Conservation (phyloP, 2,329 filamentous ascomycete species). For the Sclerotinia trifoliorum region DNA sequence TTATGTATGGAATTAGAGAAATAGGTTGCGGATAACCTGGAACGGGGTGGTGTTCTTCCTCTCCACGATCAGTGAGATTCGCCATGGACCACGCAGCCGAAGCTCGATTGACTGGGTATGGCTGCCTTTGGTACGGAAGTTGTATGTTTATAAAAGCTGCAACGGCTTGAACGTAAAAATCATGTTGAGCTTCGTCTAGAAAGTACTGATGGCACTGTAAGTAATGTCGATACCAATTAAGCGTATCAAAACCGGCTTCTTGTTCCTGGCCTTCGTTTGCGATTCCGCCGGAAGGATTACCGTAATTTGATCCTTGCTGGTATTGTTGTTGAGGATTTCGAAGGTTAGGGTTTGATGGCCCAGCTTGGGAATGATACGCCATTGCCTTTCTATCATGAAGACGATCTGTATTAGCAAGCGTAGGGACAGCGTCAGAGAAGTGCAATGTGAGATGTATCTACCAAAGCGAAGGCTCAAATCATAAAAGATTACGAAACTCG, state of each 20-base stretch:
- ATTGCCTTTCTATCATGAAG: conserved; percentile 17
- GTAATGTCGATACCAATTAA: conserved; percentile 91
- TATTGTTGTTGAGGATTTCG: conserved; percentile 13
- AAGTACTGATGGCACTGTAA: conserved; percentile 90
- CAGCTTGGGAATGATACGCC: conserved; percentile 23
- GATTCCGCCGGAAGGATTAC: neutral
- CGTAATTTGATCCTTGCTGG: conserved; percentile 12
- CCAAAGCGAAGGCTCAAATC: neutral
- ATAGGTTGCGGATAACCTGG: conserved; percentile 44
- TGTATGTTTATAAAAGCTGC: conserved; percentile 90
- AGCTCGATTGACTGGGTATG: conserved; percentile 44
- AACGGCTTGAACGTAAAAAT: conserved; percentile 77
- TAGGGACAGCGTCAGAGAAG: neutral
- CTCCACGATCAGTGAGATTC: conserved; percentile 38
- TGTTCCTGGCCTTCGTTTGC: conserved; percentile 7
- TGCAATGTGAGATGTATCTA: conserved; percentile 2
- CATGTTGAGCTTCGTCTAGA: conserved; percentile 85
- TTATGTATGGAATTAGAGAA: conserved; percentile 83
- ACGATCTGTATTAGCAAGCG: conserved; percentile 15
- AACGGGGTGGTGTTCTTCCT: conserved; percentile 22
- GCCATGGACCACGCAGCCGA: conserved; percentile 43
- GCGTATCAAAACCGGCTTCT: conserved; percentile 63
- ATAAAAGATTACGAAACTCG: neutral
- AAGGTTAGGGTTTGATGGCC: conserved; percentile 19
- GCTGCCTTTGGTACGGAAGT: conserved; percentile 74